Conservation (phyloP, 495 filamentous ascomycete species). For the Aspergillus baeticus region DNA sequence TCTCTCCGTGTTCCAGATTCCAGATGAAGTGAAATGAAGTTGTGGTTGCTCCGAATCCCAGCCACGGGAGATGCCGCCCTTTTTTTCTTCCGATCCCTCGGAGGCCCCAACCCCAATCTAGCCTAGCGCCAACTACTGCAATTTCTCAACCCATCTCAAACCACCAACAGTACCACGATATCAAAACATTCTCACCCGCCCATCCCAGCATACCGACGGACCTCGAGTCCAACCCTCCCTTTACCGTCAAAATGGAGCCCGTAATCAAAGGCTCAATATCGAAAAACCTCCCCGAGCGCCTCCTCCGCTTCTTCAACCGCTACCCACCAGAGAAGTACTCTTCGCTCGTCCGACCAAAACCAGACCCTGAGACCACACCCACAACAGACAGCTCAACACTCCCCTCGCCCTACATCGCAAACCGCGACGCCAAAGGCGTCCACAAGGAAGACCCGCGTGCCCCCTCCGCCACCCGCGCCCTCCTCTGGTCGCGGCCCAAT, state of each 20-base stretch:
- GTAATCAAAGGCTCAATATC: slow-evolving; percentile 3
- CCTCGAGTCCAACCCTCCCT: too few species aligned
- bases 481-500: slow-evolving; percentile 34
- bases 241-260: too few species aligned
- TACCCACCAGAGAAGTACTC: slow-evolving; percentile 69
- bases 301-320: slow-evolving; percentile 85
- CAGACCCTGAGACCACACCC: slow-evolving; percentile 30
- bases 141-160: slow-evolving; percentile 14
- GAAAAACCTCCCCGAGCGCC: slow-evolving; percentile 55
- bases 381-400: slow-evolving; percentile 21
- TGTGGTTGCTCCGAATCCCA: neutral
- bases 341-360: slow-evolving; percentile 39
- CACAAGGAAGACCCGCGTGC: slow-evolving; percentile 33
- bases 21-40: neutral
- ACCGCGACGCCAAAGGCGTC: slow-evolving; percentile 44
- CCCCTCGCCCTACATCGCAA: slow-evolving; percentile 48
- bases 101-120: slow-evolving; percentile 9
- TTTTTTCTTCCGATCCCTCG: slow-evolving; percentile 17
- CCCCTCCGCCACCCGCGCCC: slow-evolving; percentile 34
- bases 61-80: slow-evolving; percentile 12
- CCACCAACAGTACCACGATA: neutral
- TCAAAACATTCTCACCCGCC: too few species aligned
- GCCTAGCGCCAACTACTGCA: slow-evolving; percentile 20
- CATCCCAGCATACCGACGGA: too few species aligned
- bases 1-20: too few species aligned